Evolutionary conservation across 1,284 basidiomycete species (phyloP).

Genomic region (Ganoderma leucocontextum): DNA sequence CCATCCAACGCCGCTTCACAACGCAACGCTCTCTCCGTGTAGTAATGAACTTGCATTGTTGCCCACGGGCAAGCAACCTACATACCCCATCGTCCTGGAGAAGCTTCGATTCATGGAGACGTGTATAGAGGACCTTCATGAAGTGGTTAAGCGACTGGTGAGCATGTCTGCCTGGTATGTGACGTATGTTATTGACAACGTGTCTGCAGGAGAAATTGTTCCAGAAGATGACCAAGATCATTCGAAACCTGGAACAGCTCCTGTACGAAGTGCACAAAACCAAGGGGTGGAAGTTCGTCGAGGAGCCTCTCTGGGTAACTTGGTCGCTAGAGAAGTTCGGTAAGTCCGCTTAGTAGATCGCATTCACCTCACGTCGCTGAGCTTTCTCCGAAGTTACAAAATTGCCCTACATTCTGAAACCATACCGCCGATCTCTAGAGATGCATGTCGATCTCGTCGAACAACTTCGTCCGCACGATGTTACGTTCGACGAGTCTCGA

Average conservation of each 20-base stretch:
- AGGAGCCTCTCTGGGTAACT: conserved; percentile 79
- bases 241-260: conserved; percentile 70
- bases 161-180: conserved; percentile 31
- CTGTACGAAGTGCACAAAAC: conserved; percentile 71
- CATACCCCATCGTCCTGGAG: conserved; percentile 62
- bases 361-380: not conserved
- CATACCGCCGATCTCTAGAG: conserved; percentile 74
- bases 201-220: conserved; percentile 70
- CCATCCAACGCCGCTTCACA: not conserved
- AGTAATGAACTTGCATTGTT: conserved; percentile 72
- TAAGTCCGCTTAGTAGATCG: conserved; percentile 39
- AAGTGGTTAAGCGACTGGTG: conserved; percentile 70
- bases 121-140: conserved; percentile 65
- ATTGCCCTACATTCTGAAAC: conserved; percentile 61
- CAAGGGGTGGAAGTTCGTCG: conserved; percentile 75
- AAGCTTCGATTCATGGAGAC: conserved; percentile 74
- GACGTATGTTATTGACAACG: not conserved
- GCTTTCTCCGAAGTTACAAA: conserved; percentile 54
- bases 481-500: conserved; percentile 73
- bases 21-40: not conserved
- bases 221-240: conserved; percentile 61
- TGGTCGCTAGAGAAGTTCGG: conserved; percentile 84
- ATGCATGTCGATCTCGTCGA: conserved; percentile 64
- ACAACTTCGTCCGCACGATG: conserved; percentile 66
- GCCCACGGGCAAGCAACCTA: conserved; percentile 60